Base-by-base conservation (phyloP, 129 eudicot species). In the Logfia minima region DNA sequence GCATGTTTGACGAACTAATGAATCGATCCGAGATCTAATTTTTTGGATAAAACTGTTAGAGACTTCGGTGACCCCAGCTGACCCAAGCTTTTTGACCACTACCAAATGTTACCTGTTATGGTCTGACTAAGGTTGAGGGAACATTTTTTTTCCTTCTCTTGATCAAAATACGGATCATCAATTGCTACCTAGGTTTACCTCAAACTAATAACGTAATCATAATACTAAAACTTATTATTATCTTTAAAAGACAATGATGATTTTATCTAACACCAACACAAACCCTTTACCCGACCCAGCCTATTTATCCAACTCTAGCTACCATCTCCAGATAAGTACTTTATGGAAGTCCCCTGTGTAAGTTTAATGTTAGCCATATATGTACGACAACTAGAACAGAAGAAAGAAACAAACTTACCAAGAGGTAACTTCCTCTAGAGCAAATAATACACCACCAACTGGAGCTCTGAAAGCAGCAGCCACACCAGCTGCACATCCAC, bases 391-490 rank as follows among this genome's bases (percentile, higher is more conserved):
- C 26, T 14, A 75, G 62, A 80, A 34, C 66, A 26, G 70, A 52
- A 70, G 39, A 34, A 59, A 52, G 63, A 19, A 43, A 70, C 62
- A 56, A 66, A 59, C 41, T 75, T 94, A 94, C 98, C 98, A 94
- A 55, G 98, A 94, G 75, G 98, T 94, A 66, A 94, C 98, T 87
- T 94, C 98, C 87, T 94, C 98, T 74, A 94, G 86, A 69, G 98
- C 98, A 88, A 94, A 94, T 68, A 94, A 85, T 72, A 94, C 98
- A 79, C 98, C 98, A n/a, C 98, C 98, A 77, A 94, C 98, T 11
- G 98, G 98, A 85, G 98, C 98, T 90, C 98, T 91, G 70, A 94
- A 94, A 76, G 98, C 98, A 87, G 98, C 97, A 86, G 98, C 97
- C 51, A 94, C 98, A 68, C 98, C 98, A 81, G 98, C 98, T 81